Base-by-base conservation (phyloP, 2,329 filamentous ascomycete species). In the Niveomyces coronatus region DNA sequence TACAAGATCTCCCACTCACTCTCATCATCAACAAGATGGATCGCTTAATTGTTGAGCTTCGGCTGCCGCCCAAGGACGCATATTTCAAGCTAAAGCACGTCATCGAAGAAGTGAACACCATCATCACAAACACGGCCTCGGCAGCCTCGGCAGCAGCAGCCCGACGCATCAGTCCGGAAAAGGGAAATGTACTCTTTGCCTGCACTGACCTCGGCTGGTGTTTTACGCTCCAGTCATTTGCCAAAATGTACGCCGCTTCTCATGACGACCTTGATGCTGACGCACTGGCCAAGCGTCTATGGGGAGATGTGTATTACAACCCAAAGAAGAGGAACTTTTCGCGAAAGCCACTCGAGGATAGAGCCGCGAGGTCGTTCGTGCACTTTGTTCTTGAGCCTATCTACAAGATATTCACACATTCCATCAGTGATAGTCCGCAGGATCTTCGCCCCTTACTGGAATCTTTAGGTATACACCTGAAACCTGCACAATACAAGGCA, bases 71-170 rank as follows among this genome's bases (percentile, higher is more conserved):
- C 2, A 85, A 80, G 47, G 91, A 98, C 56, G 91, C 91, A 10
- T 98, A 98, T 64, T 96, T 95, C 71, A 98, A 98, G 69, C 70
- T 98, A 39, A 96, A 95, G 64, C 88, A 96, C 58, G 87, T 95
- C n/a, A 78, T 98, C 37, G 91, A 98, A 60, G 86, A 96, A 61
- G 88, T 98, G 60, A 98, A 98, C 62, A 94, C 86, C 1, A 68
- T 91, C 49, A 96, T 98, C 52, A 85, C 94, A 55, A 87, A 84
- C 55, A 82, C 84, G 3, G 70, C 87, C 19, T 89, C 91, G 4
- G 82, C 85, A 2, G 76, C 77, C 49, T 87, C 88, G 19, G 85
- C 85, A 52, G 77, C 74, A 44, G 78, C n/a, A n/a, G n/a, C n/a
- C n/a, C n/a, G 76, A 60, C 77, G 91, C 46, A 62, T 98, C 45